Percentiles rank a stretch among this genome's conserved stretches.
Evolutionary conservation across 2,329 filamentous ascomycete genomes (phyloP).

Genomic region (Neocatenulostroma microsporum): DNA sequence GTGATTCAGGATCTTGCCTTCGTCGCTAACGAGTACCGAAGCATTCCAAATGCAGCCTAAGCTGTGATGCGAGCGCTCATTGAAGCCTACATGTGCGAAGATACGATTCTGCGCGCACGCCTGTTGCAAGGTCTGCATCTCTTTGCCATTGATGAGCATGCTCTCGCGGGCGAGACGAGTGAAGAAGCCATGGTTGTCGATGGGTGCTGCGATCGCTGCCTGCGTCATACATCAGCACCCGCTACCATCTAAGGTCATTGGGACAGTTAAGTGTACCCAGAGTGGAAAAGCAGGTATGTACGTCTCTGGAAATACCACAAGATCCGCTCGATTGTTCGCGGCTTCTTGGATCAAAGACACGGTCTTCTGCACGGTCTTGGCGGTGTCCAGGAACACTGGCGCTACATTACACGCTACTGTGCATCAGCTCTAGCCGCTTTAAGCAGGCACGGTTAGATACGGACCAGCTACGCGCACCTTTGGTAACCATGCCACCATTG

Average conservation of each 20-base stretch:
- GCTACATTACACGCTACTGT: constrained; percentile 25
- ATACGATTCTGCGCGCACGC: constrained; percentile 33
- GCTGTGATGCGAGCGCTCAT: constrained; percentile 40
- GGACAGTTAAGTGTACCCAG: constrained; percentile 37
- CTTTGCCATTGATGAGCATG: constrained; percentile 40
- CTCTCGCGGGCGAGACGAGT: constrained; percentile 39
- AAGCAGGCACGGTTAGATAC: constrained; percentile 1
- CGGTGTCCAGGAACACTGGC: constrained; percentile 43
- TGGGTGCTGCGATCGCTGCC: constrained; percentile 38
- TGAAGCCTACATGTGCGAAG: constrained; percentile 45
- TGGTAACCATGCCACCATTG: background rate
- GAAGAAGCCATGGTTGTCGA: constrained; percentile 46
- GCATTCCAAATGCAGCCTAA: constrained; percentile 46
- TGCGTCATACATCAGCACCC: background rate
- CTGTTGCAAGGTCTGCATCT: constrained; percentile 36
- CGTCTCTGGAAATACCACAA: constrained; percentile 49
- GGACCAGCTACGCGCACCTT: constrained; percentile 4
- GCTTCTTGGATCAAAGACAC: constrained; percentile 41
- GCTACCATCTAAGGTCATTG: background rate
- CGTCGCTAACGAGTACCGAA: constrained; percentile 40
- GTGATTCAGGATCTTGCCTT: constrained; percentile 43
- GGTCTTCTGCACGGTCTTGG: constrained; percentile 41
- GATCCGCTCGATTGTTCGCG: constrained; percentile 36
- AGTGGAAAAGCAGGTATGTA: constrained; percentile 48
- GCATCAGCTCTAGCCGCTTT: constrained; percentile 1